phyloP scores from a whole-genome alignment of 2,329 filamentous ascomycete genomes.

The Apiospora kogelbergensis region DNA sequence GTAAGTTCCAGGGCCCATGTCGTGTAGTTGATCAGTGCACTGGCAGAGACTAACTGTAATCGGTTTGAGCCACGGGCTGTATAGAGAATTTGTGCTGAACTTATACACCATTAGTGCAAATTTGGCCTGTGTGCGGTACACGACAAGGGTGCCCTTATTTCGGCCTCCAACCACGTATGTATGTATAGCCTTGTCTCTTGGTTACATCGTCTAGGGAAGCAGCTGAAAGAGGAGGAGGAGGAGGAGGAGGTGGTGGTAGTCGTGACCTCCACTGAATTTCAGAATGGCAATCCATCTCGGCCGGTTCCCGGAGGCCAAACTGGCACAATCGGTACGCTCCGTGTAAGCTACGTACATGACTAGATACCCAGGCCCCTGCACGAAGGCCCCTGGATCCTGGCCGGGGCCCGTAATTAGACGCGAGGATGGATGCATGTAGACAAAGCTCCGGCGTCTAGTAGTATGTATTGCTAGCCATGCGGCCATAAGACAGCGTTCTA shows the following conservation, averaged over 20 bases:
- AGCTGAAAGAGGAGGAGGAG: not conserved
- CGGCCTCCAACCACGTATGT: too few species aligned
- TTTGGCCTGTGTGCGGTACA: too few species aligned
- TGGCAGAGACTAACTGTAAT: too few species aligned
- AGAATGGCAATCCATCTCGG: not conserved
- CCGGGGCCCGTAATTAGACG: not conserved
- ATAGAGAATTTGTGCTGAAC: too few species aligned
- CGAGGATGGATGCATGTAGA: not conserved
- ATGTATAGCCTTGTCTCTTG: not conserved
- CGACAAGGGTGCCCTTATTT: too few species aligned
- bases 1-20: too few species aligned
- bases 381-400: not conserved
- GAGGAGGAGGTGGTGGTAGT: not conserved
- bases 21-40: too few species aligned
- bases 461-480: not conserved
- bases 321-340: not conserved
- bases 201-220: not conserved
- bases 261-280: not conserved
- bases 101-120: too few species aligned
- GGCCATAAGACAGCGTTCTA: not conserved
- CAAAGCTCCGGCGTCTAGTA: constrained; percentile 1
- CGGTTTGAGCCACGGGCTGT: too few species aligned
- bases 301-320: not conserved
- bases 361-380: too few species aligned
- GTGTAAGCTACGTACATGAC: not conserved